Evolutionary conservation across 208 protist species (phyloP), one percentile per base, ranked within the genome.

Genomic region (Phytomonas sp.): DNA sequence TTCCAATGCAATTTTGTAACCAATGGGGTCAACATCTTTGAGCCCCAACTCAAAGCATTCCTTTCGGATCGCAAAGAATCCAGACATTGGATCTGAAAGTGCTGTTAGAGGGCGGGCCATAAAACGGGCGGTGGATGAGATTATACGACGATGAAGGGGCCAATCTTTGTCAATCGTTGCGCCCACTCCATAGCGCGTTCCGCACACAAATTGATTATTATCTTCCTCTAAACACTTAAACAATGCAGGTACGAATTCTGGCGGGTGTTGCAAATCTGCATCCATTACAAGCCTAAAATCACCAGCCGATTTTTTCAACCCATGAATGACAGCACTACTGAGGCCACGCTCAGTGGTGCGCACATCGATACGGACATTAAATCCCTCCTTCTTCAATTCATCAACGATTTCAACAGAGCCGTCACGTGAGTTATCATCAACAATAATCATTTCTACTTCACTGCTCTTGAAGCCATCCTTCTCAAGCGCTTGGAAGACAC

Each of bases 1-100:
- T 71, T 97, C 92, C 31, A 98, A 78, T 1, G 90, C 94, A 71
- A 98, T 97, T 71, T 98, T 98, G 84, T 94, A 98, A 7, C 94
- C 94, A 64, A 96, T 93, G 23, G 94, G 83, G 72, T 85, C 95
- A 60, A 97, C 65, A 31, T 68, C 70, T 17, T 40, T 23, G 9
- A 73, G 59, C 28, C 84, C 88, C 17, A 70, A 67, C 69, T 74
- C 62, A 74, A 95, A 91, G 20, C 83, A 80, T 11, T 76, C 72
- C 32, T 81, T 79, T 15, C 86, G 88, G 11, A 98, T 51, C 17
- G 82, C 88, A 72, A 98, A 98, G 68, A 98, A 96, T 36, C 94
- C 94, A 33, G 91, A 95, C 94, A 98, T 98, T 13, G 94, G 94
- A 60, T 98, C 94, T 30, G 87, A 93, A 23, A 94, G 86, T 4